Percentiles rank a stretch among this genome's conserved stretches.
These are phyloP conservation scores for Amanita pallidorosea DNA, from an alignment of 768 basidiomycete genomes.

Conservation along the genomic window DNA sequence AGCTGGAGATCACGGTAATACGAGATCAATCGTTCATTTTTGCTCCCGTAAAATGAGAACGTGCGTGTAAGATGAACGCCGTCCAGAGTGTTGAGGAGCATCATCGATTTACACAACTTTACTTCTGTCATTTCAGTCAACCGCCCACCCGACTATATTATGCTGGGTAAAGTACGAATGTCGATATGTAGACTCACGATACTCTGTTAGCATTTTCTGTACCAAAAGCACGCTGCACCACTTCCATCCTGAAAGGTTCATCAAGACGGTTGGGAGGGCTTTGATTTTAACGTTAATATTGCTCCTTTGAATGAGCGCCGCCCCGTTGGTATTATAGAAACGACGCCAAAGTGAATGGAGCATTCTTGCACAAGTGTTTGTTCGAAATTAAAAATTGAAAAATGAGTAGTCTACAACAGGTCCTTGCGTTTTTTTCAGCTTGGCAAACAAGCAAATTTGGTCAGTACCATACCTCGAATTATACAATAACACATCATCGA, in stretches of 20 bases:
- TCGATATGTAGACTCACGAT: background rate
- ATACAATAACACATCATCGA: slow-evolving; percentile 8
- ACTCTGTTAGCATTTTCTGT: background rate
- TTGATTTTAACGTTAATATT: slow-evolving; percentile 29
- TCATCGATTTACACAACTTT: background rate
- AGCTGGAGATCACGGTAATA: slow-evolving; percentile 20
- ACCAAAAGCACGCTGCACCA: slow-evolving; percentile 3
- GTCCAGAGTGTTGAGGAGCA: slow-evolving; percentile 98
- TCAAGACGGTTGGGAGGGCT: background rate
- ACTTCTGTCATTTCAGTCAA: slow-evolving; percentile 10
- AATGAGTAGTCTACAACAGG: background rate
- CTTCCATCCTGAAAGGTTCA: slow-evolving; percentile 1
- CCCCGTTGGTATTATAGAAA: slow-evolving; percentile 46
- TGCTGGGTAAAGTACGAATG: background rate
- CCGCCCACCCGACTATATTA: background rate
- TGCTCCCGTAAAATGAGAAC: slow-evolving; percentile 97
- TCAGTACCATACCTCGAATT: slow-evolving; percentile 13
- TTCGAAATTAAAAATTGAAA: background rate
- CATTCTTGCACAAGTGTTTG: background rate
- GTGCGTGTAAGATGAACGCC: slow-evolving; percentile 64
- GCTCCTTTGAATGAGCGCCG: slow-evolving; percentile 84
- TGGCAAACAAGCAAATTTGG: background rate
- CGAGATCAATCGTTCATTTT: slow-evolving; percentile 28
- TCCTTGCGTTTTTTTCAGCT: background rate
- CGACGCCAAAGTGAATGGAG: slow-evolving; percentile 74